Evolutionary conservation across 441 rosid species (phyloP).

Genomic region (Euphorbia schlechtendalii): DNA sequence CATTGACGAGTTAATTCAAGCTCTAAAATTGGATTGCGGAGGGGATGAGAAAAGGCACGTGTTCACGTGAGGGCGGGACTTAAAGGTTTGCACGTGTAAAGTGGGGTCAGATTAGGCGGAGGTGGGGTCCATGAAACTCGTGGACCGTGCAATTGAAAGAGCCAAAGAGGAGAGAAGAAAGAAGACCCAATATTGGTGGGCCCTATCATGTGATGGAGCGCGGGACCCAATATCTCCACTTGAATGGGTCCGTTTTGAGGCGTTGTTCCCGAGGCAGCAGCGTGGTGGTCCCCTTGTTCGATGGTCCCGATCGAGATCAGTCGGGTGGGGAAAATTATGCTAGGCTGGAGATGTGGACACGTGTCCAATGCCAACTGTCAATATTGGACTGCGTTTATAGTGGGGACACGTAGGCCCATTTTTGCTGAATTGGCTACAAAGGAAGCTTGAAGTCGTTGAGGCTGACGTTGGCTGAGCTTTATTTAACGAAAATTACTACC

Average conservation of each 20-base stretch:
- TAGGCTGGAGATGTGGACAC: slow-evolving; percentile 17
- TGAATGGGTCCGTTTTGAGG: slow-evolving; percentile 26
- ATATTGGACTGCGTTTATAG: not conserved
- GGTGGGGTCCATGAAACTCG: slow-evolving; percentile 39
- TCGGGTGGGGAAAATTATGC: slow-evolving; percentile 20
- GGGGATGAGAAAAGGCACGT: slow-evolving; percentile 30
- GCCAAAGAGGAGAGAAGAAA: no score
- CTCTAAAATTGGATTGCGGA: not conserved
- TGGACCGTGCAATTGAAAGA: slow-evolving; percentile 33
- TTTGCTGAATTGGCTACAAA: not conserved
- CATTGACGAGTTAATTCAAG: slow-evolving; percentile 17
- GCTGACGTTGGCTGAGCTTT: not conserved
- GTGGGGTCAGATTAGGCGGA: slow-evolving; percentile 40
- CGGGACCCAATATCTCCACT: slow-evolving; percentile 32
- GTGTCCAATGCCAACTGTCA: slow-evolving; percentile 21
- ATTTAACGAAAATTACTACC: no score
- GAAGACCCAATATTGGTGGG: slow-evolving; percentile 4
- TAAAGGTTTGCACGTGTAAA: slow-evolving; percentile 47
- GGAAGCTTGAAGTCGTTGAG: slow-evolving; percentile 1
- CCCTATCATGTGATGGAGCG: slow-evolving; percentile 32
- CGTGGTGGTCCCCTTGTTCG: slow-evolving; percentile 54
- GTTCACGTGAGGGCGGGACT: slow-evolving; percentile 38
- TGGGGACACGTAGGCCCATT: not conserved
- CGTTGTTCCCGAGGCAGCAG: slow-evolving; percentile 45
- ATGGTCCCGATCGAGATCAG: slow-evolving; percentile 32